Evolutionary conservation across 2,329 filamentous ascomycete genomes (phyloP).

Genomic region (Cercospora zeae-maydis): DNA sequence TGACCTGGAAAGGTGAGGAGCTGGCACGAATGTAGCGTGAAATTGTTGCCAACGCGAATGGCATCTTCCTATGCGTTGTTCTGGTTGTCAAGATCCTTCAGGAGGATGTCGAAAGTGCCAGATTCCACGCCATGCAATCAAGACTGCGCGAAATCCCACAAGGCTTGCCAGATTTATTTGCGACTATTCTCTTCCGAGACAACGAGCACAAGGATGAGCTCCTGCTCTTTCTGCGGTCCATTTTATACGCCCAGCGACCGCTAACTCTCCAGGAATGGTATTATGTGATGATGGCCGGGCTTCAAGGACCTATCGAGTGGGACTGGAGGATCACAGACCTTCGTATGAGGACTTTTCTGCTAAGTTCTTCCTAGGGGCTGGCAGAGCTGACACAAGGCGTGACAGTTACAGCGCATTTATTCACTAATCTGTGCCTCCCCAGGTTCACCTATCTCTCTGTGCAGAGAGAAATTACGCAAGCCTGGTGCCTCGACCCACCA

Average conservation of each 20-base stretch:
- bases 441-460: neutral
- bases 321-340: neutral
- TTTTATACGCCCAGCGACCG: neutral
- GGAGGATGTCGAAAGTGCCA: neutral
- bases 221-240: neutral
- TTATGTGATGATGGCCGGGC: neutral
- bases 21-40: neutral
- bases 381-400: neutral
- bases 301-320: neutral
- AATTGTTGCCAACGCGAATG: neutral
- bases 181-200: neutral
- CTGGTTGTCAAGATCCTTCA: neutral
- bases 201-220: neutral
- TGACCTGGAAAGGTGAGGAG: neutral
- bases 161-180: neutral
- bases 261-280: neutral
- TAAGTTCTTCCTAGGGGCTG: neutral
- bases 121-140: neutral
- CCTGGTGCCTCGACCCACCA: neutral
- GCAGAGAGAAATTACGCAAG: neutral
- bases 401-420: neutral
- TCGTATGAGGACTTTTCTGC: neutral
- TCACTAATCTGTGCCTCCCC: neutral
- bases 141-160: neutral
- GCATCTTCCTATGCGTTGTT: neutral